Conservation (phyloP, 2,329 filamentous ascomycete genomes). For the Dactylonectria macrodidyma region DNA sequence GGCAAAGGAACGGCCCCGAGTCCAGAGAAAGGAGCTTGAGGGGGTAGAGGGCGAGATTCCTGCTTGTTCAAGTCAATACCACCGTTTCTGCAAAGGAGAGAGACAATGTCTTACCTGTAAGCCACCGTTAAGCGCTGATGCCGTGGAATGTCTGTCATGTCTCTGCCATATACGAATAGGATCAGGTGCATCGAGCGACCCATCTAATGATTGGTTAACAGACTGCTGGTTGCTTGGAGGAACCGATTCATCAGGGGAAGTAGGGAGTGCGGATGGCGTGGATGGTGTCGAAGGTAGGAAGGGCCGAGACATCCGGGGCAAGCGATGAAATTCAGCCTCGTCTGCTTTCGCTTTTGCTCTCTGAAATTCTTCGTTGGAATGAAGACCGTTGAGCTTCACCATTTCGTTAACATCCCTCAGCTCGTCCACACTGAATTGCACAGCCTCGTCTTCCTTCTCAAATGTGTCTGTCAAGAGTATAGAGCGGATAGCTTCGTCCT, state of each 20-base stretch:
- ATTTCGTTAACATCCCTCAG: slow-evolving; percentile 65
- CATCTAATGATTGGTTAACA: slow-evolving; percentile 32
- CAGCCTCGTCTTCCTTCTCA: slow-evolving; percentile 75
- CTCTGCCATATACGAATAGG: neutral
- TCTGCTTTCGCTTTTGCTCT: slow-evolving; percentile 33
- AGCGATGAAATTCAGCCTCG: slow-evolving; percentile 16
- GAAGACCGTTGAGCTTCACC: slow-evolving; percentile 52
- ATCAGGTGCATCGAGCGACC: slow-evolving; percentile 28
- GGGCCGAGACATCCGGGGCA: slow-evolving; percentile 4
- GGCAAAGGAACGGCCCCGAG: slow-evolving; percentile 49
- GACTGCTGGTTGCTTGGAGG: slow-evolving; percentile 14
- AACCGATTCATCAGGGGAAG: neutral
- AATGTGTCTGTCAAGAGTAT: slow-evolving; percentile 82
- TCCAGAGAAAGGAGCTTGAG: slow-evolving; percentile 6
- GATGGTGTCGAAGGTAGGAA: neutral
- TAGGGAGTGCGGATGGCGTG: neutral
- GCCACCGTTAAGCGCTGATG: neutral
- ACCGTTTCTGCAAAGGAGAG: neutral
- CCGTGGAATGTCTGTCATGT: neutral
- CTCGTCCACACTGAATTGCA: slow-evolving; percentile 72
- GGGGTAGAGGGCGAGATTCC: slow-evolving; percentile 6
- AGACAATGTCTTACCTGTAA: slow-evolving; percentile 22
- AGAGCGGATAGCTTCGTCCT: slow-evolving; percentile 61
- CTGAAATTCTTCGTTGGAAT: slow-evolving; percentile 49
- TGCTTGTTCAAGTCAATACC: slow-evolving; percentile 25